A percentile compares a stretch with the other conserved stretches of the same genome.
phyloP scores from a whole-genome alignment of 805 yeast genomes.

The Lipomyces starkeyi region DNA sequence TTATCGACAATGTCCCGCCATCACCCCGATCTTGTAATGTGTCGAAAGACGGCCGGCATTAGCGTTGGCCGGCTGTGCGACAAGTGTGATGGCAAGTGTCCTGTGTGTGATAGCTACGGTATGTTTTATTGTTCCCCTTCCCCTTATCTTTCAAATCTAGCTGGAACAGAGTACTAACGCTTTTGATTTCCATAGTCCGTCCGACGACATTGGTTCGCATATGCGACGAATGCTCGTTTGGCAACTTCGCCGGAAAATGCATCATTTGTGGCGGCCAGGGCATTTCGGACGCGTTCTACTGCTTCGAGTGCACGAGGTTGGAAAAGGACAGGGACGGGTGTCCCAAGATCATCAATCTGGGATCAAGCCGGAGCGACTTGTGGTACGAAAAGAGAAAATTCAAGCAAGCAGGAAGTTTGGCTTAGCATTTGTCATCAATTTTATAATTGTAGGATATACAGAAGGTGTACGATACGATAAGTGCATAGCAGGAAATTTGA shows the following conservation, averaged over 20 bases:
- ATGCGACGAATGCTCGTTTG: slow-evolving; percentile 86
- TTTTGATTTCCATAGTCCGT: slow-evolving; percentile 48
- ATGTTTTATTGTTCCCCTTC: slow-evolving; percentile 5
- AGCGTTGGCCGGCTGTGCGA: slow-evolving; percentile 73
- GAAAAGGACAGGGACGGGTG: slow-evolving; percentile 93
- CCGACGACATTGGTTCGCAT: slow-evolving; percentile 70
- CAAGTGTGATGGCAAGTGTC: slow-evolving; percentile 91
- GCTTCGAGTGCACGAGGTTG: slow-evolving; percentile 78
- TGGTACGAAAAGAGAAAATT: slow-evolving; percentile 61
- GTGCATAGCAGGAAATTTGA: too few species aligned
- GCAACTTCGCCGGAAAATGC: slow-evolving; percentile 67
- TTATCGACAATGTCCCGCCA: slow-evolving; percentile 74
- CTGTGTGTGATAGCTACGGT: slow-evolving; percentile 82
- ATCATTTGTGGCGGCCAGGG: slow-evolving; percentile 77
- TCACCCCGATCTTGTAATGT: slow-evolving; percentile 81
- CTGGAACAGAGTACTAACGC: too few species aligned
- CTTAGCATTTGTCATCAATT: background rate
- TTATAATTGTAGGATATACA: too few species aligned
- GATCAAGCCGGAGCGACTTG: slow-evolving; percentile 72
- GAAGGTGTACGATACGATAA: background rate
- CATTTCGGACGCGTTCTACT: slow-evolving; percentile 75
- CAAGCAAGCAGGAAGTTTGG: slow-evolving; percentile 20
- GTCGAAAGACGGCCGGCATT: slow-evolving; percentile 85
- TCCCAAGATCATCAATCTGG: slow-evolving; percentile 81
- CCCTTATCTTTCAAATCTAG: too few species aligned